Base-by-base conservation (phyloP, 2,329 filamentous ascomycete genomes). In the Colletotrichum sp. region DNA sequence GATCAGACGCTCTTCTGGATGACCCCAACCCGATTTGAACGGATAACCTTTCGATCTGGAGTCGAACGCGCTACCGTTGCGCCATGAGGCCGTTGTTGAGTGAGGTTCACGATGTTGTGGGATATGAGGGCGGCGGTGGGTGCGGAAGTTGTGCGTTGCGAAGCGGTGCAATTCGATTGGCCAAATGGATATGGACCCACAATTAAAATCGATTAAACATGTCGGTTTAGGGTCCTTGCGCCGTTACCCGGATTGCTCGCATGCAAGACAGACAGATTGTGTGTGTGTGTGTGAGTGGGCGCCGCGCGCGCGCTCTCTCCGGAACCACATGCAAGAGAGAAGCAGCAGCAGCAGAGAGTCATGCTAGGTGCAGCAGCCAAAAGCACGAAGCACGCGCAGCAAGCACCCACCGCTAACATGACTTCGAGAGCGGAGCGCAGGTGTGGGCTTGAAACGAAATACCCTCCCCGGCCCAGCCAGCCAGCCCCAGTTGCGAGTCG, bases 51-150 rank as follows among this genome's bases (percentile, higher is more conserved):
- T 73, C 74, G 74, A 30, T 22, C 74, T 76, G 74, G 74, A 76
- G 74, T 76, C 74, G 74, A 76, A 76, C 59, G 74, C 74, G 74
- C 74, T 76, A 74, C 70, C 74, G 59, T 74, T 76, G 74, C 74
- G 74, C 74, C 74, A 76, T 67, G 26, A 48, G 74, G 39, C 74
- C 34, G n/a, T 8, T n/a, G 28, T 32, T 62, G 5, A 0, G 0
- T 36, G 16, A 10, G 1, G 1, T 0, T 0, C 4, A 15, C 9
- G 2, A 22, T 12, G 9, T 32, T 44, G 8, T 16, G 5, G 48
- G 2, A 36, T 18, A 74, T 74, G 22, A 55, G 60, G n/a, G n/a
- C n/a, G n/a, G n/a, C n/a, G n/a, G n/a, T n/a, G n/a, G 32, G 12
- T 34, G 24, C 32, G 18, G 10, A 8, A n/a, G 9, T n/a, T 10